Base-by-base conservation (phyloP, 2,329 filamentous ascomycete genomes). In the Ceratocystiopsis minuta region DNA sequence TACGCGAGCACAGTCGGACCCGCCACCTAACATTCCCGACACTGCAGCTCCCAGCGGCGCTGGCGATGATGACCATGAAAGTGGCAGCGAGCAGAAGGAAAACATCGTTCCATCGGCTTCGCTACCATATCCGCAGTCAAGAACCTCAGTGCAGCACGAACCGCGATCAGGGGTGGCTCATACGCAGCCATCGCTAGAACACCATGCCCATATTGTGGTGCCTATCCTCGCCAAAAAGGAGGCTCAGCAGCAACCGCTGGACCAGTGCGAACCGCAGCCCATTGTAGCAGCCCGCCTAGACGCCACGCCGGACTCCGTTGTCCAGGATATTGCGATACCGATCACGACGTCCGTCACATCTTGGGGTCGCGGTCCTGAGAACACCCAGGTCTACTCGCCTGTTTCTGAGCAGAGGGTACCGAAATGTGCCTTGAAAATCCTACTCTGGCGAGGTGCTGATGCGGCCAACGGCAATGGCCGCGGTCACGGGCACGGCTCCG, bases 351-450 rank as follows among this genome's bases (percentile, higher is more conserved):
- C 75, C 4, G 60, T 83, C 49, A 75, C 78, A 0, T 80, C 78
- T 0, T 96, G 85, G 76, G 88, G 88, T 28, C 75, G 88, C 20
- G 72, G 72, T 0, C 63, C 60, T 1, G 64, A 68, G 16, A 87
- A 85, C 51, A 88, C 80, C 0, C 60, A 77, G 28, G 64, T 77
- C 3, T 83, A 86, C 52, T 59, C 69, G 1, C 64, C 77, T 38
- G 61, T 58, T 28, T 60, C 63, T 18, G 84, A 95, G 49, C 68
- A 66, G 2, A 78, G 77, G 15, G 74, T 96, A 33, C 84, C 87
- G 1, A 88, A 88, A 54, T 78, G 78, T 48, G 85, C 83, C 1
- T 75, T 94, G 50, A 79, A 82, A 52, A 64, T 95, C 34, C 66
- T 84, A 32, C 72, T 90, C 28, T 85, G 80, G 68, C 77, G 73